Percentiles rank a stretch among this genome's conserved stretches.
Conservation (phyloP, 805 yeast genomes). For the Priceomyces haplophilus region DNA sequence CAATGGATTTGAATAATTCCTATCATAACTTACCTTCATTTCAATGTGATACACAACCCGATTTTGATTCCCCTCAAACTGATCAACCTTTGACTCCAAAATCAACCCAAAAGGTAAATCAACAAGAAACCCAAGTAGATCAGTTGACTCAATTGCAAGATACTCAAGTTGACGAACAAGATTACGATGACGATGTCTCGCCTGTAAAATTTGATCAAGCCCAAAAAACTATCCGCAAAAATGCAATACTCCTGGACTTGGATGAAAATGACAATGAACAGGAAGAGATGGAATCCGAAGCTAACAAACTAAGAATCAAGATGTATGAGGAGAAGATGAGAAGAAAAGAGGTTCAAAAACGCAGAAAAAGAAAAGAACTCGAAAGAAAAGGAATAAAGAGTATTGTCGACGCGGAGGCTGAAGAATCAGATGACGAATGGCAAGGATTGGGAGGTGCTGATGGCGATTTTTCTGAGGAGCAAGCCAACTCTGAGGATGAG, state of each 20-base stretch:
- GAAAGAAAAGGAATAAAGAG: conserved; percentile 56
- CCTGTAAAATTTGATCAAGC: conserved; percentile 24
- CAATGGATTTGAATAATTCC: not conserved
- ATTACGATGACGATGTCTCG: conserved; percentile 26
- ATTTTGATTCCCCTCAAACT: conserved; percentile 9
- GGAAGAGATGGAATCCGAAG: conserved; percentile 23
- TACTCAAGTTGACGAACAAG: not conserved
- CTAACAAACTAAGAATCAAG: conserved; percentile 28
- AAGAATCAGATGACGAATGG: conserved; percentile 89
- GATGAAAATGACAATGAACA: conserved; percentile 22
- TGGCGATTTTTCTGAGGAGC: conserved; percentile 52
- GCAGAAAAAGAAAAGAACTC: conserved; percentile 47
- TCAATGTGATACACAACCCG: conserved; percentile 19
- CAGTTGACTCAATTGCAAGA: not conserved
- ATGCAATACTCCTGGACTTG: conserved; percentile 7
- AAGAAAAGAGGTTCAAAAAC: conserved; percentile 30
- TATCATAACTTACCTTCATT: conserved; percentile 18
- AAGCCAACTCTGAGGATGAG: conserved; percentile 73
- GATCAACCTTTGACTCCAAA: not conserved
- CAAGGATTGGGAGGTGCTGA: conserved; percentile 75
- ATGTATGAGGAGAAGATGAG: conserved; percentile 38
- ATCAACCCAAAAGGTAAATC: not conserved
- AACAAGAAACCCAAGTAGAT: conserved; percentile 7
- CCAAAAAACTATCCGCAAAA: conserved; percentile 18
- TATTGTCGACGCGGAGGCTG: conserved; percentile 78